Conservation (phyloP, 208 protist genomes). For the Acanthamoeba triangularis region DNA sequence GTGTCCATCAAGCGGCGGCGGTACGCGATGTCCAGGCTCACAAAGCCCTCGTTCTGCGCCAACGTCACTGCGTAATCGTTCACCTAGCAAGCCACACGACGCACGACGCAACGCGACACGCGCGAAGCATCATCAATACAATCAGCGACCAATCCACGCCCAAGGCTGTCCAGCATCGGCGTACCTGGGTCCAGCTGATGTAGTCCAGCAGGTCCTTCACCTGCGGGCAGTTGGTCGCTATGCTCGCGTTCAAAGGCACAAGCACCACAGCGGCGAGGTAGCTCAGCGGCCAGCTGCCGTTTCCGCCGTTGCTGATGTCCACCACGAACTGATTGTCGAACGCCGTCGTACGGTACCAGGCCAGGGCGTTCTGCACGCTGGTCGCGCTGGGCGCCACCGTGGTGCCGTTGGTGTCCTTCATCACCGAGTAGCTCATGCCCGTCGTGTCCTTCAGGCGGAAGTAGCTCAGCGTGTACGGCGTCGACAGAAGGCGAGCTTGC, state of each 20-base stretch:
- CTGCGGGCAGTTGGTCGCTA: background rate
- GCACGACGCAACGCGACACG: background rate
- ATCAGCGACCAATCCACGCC: too few relatives aligned
- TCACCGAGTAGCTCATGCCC: background rate
- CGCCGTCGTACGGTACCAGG: background rate
- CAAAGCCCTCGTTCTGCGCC: background rate
- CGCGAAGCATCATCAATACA: too few relatives aligned
- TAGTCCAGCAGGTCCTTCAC: conserved; percentile 18
- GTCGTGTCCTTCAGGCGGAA: background rate
- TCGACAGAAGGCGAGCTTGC: background rate
- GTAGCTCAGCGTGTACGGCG: background rate
- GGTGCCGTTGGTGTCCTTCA: background rate
- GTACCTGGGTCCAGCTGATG: conserved; percentile 1
- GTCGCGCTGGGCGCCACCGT: background rate
- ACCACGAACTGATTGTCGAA: background rate
- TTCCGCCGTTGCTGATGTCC: conserved; percentile 8
- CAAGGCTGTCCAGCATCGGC: too few relatives aligned
- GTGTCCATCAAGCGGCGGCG: background rate
- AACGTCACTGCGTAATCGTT: conserved; percentile 17
- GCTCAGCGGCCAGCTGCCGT: background rate
- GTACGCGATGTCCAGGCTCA: conserved; percentile 11
- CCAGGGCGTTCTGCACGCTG: background rate
- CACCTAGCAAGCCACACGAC: background rate
- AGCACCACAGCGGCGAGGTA: background rate
- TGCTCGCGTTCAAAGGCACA: background rate